phyloP scores from a whole-genome alignment of 495 filamentous ascomycete species.

The Penicillium flavigenum region DNA sequence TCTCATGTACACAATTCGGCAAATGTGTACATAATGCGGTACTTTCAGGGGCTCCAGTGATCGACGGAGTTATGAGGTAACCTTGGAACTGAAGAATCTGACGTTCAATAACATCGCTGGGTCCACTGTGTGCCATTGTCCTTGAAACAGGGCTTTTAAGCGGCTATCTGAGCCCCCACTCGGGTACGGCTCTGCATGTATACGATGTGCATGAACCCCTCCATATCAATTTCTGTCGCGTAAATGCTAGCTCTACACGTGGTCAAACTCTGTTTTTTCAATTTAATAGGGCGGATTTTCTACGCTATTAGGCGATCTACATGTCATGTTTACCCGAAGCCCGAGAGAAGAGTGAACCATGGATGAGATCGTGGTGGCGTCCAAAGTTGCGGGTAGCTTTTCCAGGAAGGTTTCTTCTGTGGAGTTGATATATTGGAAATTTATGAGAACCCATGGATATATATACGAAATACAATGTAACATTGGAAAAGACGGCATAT shows the following conservation, averaged over 20 bases:
- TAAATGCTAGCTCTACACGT: background rate
- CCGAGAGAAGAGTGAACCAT: background rate
- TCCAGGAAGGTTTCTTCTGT: background rate
- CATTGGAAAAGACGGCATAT: no score
- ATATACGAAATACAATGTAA: no score
- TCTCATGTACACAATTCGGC: background rate
- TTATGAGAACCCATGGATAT: no score
- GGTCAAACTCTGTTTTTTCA: background rate
- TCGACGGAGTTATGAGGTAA: background rate
- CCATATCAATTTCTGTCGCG: background rate
- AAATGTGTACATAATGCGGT: background rate
- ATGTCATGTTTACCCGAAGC: background rate
- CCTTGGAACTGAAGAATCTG: background rate
- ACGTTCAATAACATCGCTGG: background rate
- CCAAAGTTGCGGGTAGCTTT: background rate
- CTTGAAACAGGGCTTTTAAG: background rate
- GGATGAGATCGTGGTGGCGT: constrained; percentile 3
- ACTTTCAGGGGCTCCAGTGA: background rate
- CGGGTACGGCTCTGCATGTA: background rate
- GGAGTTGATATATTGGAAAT: no score
- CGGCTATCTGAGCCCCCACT: background rate
- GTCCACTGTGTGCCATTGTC: background rate
- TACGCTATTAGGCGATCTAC: constrained; percentile 7
- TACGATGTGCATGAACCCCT: no score
- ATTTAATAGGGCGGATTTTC: background rate